Evolutionary conservation across 208 protist genomes (phyloP).

Genomic region (Phytomonas sp.): DNA sequence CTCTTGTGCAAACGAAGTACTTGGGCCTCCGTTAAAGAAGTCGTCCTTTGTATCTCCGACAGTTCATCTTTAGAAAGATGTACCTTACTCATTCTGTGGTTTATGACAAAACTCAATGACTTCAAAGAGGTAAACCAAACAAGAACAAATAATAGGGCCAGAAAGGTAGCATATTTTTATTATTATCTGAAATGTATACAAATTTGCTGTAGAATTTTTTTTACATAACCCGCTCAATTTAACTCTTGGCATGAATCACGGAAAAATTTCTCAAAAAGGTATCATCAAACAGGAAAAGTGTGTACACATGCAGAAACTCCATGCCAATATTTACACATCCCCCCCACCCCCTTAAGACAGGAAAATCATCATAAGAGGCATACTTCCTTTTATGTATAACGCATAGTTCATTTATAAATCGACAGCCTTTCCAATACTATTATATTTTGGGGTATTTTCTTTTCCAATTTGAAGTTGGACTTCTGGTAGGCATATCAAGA

Average conservation of each 20-base stretch:
- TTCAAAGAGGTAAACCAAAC: background rate
- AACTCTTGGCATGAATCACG: background rate
- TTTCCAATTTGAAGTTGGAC: background rate
- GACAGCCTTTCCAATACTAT: background rate
- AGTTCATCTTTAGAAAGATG: conserved; percentile 51
- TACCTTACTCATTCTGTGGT: conserved; percentile 7
- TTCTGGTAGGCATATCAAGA: conserved; percentile 1
- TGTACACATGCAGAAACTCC: background rate
- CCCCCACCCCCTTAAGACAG: conserved; percentile 3
- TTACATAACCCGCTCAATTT: background rate
- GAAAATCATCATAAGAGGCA: conserved; percentile 1
- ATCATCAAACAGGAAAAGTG: conserved; percentile 1
- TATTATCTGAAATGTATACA: background rate
- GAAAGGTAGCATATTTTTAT: conserved; percentile 4
- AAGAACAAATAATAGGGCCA: conserved; percentile 6
- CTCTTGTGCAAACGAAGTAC: conserved; percentile 78
- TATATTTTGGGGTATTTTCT: background rate
- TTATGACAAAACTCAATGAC: conserved; percentile 9
- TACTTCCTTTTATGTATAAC: background rate
- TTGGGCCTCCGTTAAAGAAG: conserved; percentile 73
- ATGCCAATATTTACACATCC: background rate
- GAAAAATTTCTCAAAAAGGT: background rate
- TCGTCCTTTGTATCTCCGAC: conserved; percentile 50
- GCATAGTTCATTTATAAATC: background rate
- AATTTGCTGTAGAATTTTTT: background rate